phyloP scores from a whole-genome alignment of 306 rosid genomes.

The Prunus mume region DNA sequence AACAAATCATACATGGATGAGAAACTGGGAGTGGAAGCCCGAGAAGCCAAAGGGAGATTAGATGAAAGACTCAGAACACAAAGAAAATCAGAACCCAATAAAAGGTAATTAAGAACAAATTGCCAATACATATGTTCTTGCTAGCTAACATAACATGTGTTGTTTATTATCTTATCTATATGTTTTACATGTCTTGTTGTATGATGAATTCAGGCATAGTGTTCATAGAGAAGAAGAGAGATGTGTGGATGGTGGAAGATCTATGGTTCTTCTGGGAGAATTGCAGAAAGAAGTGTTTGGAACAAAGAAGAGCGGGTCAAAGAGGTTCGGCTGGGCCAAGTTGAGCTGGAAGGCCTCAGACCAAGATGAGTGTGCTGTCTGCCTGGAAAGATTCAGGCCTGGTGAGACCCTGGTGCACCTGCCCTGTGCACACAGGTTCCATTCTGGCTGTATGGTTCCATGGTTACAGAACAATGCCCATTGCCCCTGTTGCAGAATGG shows the following conservation, averaged over 20 bases:
- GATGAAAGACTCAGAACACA: conserved; percentile 61
- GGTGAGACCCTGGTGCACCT: conserved; percentile 54
- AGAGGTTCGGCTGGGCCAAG: conserved; percentile 62
- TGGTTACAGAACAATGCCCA: conserved; percentile 67
- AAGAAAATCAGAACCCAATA: conserved; percentile 23
- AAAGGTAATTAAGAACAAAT: conserved; percentile 8
- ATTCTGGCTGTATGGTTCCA: conserved; percentile 66
- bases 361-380: conserved; percentile 67
- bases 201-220: conserved; percentile 17
- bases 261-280: conserved; percentile 17
- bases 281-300: conserved; percentile 40
- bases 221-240: conserved; percentile 14
- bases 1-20: conserved; percentile 40
- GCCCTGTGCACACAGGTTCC: conserved; percentile 84
- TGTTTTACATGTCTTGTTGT: neutral
- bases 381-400: conserved; percentile 53
- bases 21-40: conserved; percentile 58
- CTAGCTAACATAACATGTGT: too few species aligned
- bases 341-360: conserved; percentile 60
- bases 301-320: conserved; percentile 43
- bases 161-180: neutral
- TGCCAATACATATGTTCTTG: neutral
- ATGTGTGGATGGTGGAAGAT: conserved; percentile 25
- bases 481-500: conserved; percentile 86
- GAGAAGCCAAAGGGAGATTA: conserved; percentile 71